Evolutionary conservation across 2,329 filamentous ascomycete species (phyloP), one percentile per base, ranked within the genome.

Genomic region (Fusarium setosum): DNA sequence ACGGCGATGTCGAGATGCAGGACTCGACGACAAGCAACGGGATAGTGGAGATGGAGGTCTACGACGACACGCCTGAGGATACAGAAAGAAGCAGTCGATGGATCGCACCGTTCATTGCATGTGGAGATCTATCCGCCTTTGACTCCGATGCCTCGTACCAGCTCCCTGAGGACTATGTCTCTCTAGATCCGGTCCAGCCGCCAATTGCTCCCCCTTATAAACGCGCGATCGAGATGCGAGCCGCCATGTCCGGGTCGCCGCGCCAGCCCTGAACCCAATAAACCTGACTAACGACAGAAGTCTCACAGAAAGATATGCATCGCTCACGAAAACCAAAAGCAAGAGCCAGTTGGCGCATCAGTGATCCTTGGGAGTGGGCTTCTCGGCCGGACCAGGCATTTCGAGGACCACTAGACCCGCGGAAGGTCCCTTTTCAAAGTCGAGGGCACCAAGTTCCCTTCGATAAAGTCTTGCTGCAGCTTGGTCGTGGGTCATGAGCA

Each of bases 31-130:
- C 42, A 15, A 72, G 73, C 34, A 68, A 80, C 34, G 80, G 75
- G 7, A 67, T 85, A 67, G 68, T 82, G 79, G 77, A 86, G 76
- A 70, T 84, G 75, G 72, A 82, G 76, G 73, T 83, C n/a, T 84
- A 88, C 74, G 85, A 83, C 65, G 77, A 72, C 40, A 58, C 56
- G n/a, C 59, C 60, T 3, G 72, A 69, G 48, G 68, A 72, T 45
- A 72, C 61, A 37, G 67, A 71, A 47, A 65, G 59, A 68, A 79
- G 49, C 83, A 88, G 60, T 77, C 83, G 91, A 49, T 98, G 95
- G 94, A 95, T 98, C 70, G 94, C 94, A 4, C 94, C 95, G 0
- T 99, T 99, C 75, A 87, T 99, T 72, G 94, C 96, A n/a, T 99
- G 96, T 76, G 96, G 96, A 42, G 96, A 99, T 79, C 84, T 99